Evolutionary conservation across 2,329 filamentous ascomycete genomes (phyloP).

Genomic region (Parascedosporium putredinis): DNA sequence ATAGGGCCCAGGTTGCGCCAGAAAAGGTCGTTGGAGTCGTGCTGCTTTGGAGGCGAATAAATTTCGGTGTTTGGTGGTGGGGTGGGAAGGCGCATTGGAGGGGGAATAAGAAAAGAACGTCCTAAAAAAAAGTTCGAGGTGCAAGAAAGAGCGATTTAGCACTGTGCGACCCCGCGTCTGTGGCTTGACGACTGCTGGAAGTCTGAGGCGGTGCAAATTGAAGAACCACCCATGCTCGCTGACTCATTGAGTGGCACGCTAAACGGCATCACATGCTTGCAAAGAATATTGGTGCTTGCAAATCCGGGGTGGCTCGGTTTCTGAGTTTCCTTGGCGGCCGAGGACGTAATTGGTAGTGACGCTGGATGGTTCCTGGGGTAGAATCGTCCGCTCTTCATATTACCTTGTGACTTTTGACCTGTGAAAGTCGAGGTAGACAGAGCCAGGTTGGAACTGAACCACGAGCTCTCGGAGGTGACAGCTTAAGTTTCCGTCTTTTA

Average conservation of each 20-base stretch:
- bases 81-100: no score
- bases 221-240: not conserved
- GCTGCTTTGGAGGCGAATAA: no score
- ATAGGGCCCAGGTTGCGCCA: no score
- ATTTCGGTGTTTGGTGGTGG: no score
- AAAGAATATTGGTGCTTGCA: not conserved
- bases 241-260: not conserved
- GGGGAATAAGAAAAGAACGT: no score
- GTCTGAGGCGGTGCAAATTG: not conserved
- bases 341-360: not conserved
- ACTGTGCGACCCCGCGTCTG: constrained; percentile 5
- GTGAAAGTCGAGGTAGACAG: no score
- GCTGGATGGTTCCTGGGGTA: not conserved
- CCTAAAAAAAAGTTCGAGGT: no score
- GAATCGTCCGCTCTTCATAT: no score
- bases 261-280: not conserved
- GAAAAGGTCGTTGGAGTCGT: no score
- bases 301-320: constrained; percentile 2
- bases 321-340: not conserved
- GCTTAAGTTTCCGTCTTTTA: no score
- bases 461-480: no score
- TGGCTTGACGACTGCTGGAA: not conserved
- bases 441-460: no score
- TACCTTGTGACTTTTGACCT: not conserved
- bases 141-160: not conserved